Percentiles rank a stretch among this genome's conserved stretches.
These are phyloP conservation scores for Mycosarcoma maydis DNA, from an alignment of 1,284 basidiomycete species.

Conservation along the genomic window DNA sequence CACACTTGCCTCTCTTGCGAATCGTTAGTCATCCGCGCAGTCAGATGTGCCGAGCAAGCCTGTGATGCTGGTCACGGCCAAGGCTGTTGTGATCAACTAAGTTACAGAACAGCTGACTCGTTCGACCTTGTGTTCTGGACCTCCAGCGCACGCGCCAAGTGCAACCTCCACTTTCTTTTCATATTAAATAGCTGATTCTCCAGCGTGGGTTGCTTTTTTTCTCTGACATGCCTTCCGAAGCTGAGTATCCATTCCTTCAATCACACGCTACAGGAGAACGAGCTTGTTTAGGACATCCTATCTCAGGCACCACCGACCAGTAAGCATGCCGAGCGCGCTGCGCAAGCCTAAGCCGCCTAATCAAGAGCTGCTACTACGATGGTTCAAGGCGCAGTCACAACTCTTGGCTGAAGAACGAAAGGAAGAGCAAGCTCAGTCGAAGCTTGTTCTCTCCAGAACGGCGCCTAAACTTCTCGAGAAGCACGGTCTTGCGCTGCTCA, in stretches of 20 bases:
- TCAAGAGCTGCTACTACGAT: conserved; percentile 68
- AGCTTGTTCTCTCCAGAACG: conserved; percentile 83
- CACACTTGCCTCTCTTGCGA: too few species aligned
- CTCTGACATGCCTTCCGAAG: too few species aligned
- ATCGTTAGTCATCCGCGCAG: too few species aligned
- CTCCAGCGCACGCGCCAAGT: conserved; percentile 9
- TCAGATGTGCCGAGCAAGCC: not conserved
- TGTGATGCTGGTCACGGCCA: not conserved
- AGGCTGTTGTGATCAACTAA: too few species aligned
- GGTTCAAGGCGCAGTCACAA: conserved; percentile 77
- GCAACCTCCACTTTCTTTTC: too few species aligned
- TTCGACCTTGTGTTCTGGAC: too few species aligned
- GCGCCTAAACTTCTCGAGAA: conserved; percentile 84
- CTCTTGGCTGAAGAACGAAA: conserved; percentile 79
- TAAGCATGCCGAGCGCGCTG: conserved; percentile 19
- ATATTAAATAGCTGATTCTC: too few species aligned
- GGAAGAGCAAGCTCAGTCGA: conserved; percentile 83
- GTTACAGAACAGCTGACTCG: too few species aligned
- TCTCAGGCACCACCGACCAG: not conserved
- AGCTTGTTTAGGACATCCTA: too few species aligned
- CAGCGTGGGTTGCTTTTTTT: too few species aligned
- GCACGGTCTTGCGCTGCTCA: conserved; percentile 81
- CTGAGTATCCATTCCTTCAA: too few species aligned
- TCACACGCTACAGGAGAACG: too few species aligned
- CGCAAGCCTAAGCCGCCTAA: conserved; percentile 37